Base-by-base conservation (phyloP, 179 eudicot species). In the Amaranthus tricolor region DNA sequence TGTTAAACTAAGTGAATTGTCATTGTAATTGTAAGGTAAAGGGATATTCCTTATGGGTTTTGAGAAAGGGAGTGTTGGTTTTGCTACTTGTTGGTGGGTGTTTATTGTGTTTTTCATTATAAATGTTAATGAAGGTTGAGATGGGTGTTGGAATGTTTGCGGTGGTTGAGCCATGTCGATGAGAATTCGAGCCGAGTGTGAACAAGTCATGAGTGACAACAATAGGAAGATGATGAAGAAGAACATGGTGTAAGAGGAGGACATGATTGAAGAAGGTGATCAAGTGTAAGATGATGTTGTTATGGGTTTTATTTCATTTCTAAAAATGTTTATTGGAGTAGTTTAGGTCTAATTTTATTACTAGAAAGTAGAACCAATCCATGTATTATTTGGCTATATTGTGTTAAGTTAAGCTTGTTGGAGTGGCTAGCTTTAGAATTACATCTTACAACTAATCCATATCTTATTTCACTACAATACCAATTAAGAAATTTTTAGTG, bases 81-180 rank as follows among this genome's bases (percentile, higher is more conserved):
- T 63, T 31, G 40, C 40, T 31, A 31, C 40, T 56, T 72, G 60
- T 53, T 62, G 76, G 40, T 65, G 52, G 17, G 69, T 55, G 71
- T 50, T 62, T 16, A 51, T 12, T 16, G 10, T 53, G 64, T 49
- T 57, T 59, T n/a, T 56, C 50, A 66, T 75, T 5, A 75, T 12
- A 31, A 75, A 75, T 21, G 78, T 56, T 5, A 75, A 47, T 55
- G 78, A 54, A 12, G 78, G 78, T 47, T 75, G 72, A 2, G 52
- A 66, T 66, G 62, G 78, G 9, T 60, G 72, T 0, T 45, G 64
- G 24, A 7, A 7, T 58, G 66, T 1, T 67, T 51, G 62, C 19
- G 78, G 49, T 2, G 72, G 72, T 5, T 55, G 11, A 8, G 56
- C 57, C 17, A 21, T 19, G 31, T 48, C 58, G 31, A 66, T 13